These are phyloP conservation scores for Penicillium frequentans DNA, from an alignment of 2,329 filamentous ascomycete genomes.

Conservation along the genomic window DNA sequence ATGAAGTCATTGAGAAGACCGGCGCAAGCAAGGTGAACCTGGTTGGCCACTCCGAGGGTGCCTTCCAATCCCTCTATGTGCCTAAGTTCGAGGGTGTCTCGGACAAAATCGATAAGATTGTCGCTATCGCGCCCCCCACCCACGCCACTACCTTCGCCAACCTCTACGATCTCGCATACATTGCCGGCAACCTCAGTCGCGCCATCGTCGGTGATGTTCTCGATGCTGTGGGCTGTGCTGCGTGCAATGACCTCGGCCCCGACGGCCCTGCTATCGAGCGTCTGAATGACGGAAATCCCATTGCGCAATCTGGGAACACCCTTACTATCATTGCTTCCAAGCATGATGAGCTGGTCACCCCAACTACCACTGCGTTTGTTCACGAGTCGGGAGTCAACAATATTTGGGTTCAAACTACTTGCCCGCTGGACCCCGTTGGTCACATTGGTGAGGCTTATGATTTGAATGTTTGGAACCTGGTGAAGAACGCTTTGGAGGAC, in stretches of 20 bases:
- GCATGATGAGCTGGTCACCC: slow-evolving; percentile 38
- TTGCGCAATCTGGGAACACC: slow-evolving; percentile 34
- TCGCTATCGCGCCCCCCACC: slow-evolving; percentile 39
- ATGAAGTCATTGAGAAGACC: slow-evolving; percentile 36
- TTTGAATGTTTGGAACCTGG: slow-evolving; percentile 40
- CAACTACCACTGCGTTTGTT: slow-evolving; percentile 30
- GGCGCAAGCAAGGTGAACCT: slow-evolving; percentile 41
- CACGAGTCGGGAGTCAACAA: slow-evolving; percentile 35
- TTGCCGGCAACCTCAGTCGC: slow-evolving; percentile 27
- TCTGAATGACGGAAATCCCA: slow-evolving; percentile 35
- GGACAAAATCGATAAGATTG: slow-evolving; percentile 32
- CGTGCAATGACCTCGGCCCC: slow-evolving; percentile 33
- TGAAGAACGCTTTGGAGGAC: slow-evolving; percentile 36
- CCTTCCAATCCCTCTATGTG: slow-evolving; percentile 42
- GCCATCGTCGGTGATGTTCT: slow-evolving; percentile 24
- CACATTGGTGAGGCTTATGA: slow-evolving; percentile 42
- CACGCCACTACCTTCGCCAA: slow-evolving; percentile 33
- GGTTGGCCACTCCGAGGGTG: slow-evolving; percentile 48
- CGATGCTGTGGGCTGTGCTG: slow-evolving; percentile 31
- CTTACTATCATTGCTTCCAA: slow-evolving; percentile 37
- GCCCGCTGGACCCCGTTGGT: slow-evolving; percentile 34
- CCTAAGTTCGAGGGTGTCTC: slow-evolving; percentile 39
- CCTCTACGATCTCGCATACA: slow-evolving; percentile 30
- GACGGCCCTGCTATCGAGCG: slow-evolving; percentile 29
- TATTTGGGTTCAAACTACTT: slow-evolving; percentile 34